Conservation (phyloP, 805 yeast species). For the Candida maesae region DNA sequence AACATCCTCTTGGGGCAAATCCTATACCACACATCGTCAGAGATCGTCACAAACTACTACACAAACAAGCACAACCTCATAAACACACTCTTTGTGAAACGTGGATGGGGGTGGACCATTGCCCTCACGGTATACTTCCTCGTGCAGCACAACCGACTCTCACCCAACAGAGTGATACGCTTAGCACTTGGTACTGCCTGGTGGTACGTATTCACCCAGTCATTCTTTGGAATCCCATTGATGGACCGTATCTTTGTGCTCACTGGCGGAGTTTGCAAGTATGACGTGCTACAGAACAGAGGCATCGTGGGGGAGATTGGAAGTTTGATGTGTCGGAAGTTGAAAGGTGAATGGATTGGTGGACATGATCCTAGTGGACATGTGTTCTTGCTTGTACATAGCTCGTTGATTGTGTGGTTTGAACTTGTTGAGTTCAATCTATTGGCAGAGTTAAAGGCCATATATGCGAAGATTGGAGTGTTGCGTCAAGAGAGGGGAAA, state of each 20-base stretch:
- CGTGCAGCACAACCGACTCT: slow-evolving; percentile 18
- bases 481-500: slow-evolving; percentile 1
- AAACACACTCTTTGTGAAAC: slow-evolving; percentile 74
- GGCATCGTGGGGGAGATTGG: slow-evolving; percentile 13
- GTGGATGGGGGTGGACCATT: slow-evolving; percentile 92
- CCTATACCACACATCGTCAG: slow-evolving; percentile 31
- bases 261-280: slow-evolving; percentile 80
- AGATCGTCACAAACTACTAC: slow-evolving; percentile 23
- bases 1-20: slow-evolving; percentile 51
- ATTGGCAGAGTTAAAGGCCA: slow-evolving; percentile 29
- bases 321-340: slow-evolving; percentile 41
- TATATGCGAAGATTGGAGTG: slow-evolving; percentile 5
- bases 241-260: slow-evolving; percentile 80
- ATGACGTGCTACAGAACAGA: slow-evolving; percentile 2
- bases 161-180: slow-evolving; percentile 9
- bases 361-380: slow-evolving; percentile 99
- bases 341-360: slow-evolving; percentile 70
- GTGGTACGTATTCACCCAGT: slow-evolving; percentile 88
- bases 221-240: slow-evolving; percentile 78
- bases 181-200: slow-evolving; percentile 45
- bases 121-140: slow-evolving; percentile 33
- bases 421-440: slow-evolving; percentile 48
- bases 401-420: slow-evolving; percentile 60
- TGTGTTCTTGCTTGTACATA: slow-evolving; percentile 69
- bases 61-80: slow-evolving; percentile 64